Base-by-base conservation (phyloP, 257 asterid genomes). In the Solanum neorickii region DNA sequence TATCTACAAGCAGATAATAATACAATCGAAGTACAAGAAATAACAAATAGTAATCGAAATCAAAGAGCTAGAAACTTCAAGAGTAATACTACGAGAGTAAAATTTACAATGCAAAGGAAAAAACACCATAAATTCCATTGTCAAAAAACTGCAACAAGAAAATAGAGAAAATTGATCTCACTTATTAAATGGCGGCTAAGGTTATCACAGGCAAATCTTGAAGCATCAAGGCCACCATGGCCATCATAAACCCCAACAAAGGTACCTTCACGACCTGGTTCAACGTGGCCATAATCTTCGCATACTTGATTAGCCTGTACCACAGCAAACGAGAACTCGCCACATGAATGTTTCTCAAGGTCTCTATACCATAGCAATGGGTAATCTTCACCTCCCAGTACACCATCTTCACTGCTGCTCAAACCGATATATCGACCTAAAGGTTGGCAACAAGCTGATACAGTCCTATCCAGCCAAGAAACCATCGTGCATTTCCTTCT, bases 221-320 rank as follows among this genome's bases (percentile, higher is more conserved):
- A 77, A 39, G 97, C 97, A 72, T 93, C 98, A 46, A 88, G 88
- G 83, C 99, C 96, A 86, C 99, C 99, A 86, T 96, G 98, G 86
- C 99, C 99, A 87, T 96, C 99, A 77, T 94, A 96, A 73, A 96
- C 91, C 69, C 98, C 99, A 62, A 93, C 89, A 83, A 95, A 96
- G 37, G 98, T 95, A 82, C 95, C 94, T 33, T 85, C 77, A 10
- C 82, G 89, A 42, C 96, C 94, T 12, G 95, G 90, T 92, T 96
- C 96, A 14, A 95, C 98, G 86, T 93, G 98, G 85, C 99, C 90
- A 41, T 94, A 92, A 90, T 96, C 99, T 92, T 96, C 98, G 23
- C 94, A 88, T 60, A 87, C 89, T 56, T 86, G 87, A 87, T 96
- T 96, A 37, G 97, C 98, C 89, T 95, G 97, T 21, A 94, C 98